Conservation (phyloP, 768 basidiomycete species). For the Rhodotorula paludigena region DNA sequence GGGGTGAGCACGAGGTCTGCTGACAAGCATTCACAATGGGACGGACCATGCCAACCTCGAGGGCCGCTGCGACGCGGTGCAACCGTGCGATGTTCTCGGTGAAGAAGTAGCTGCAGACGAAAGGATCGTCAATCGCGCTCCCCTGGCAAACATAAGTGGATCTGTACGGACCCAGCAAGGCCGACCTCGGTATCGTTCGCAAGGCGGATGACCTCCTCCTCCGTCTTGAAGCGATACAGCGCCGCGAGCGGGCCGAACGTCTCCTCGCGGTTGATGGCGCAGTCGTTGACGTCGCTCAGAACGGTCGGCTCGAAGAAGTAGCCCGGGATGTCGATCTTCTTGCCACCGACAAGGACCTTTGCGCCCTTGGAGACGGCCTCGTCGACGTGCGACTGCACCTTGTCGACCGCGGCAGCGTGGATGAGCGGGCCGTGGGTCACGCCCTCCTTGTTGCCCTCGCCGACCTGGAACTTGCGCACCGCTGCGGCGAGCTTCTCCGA, state of each 20-base stretch:
- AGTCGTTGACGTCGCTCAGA: slow-evolving; percentile 66
- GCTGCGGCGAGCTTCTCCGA: slow-evolving; percentile 73
- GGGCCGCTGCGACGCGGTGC: slow-evolving; percentile 88
- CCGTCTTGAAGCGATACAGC: slow-evolving; percentile 82
- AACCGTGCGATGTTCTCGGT: slow-evolving; percentile 76
- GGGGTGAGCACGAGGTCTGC: background rate
- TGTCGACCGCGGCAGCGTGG: slow-evolving; percentile 74
- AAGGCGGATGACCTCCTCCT: slow-evolving; percentile 80
- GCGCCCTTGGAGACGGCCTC: slow-evolving; percentile 83
- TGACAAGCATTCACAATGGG: too few relatives aligned
- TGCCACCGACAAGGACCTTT: slow-evolving; percentile 83
- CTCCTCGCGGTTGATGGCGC: slow-evolving; percentile 73
- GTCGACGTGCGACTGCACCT: slow-evolving; percentile 77
- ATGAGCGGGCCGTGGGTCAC: slow-evolving; percentile 90
- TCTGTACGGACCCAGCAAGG: slow-evolving; percentile 59
- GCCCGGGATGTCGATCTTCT: slow-evolving; percentile 53
- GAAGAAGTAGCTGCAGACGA: slow-evolving; percentile 61
- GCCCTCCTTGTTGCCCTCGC: slow-evolving; percentile 67
- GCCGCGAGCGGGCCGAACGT: slow-evolving; percentile 84
- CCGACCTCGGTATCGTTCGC: slow-evolving; percentile 82
- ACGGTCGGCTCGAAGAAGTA: slow-evolving; percentile 59
- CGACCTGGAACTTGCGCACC: slow-evolving; percentile 57
- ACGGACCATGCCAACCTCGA: slow-evolving; percentile 60
- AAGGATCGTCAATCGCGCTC: too few relatives aligned
- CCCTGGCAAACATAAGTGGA: too few relatives aligned